These are phyloP conservation scores for Phytomonas sp. DNA, from an alignment of 208 protist genomes.

Conservation along the genomic window DNA sequence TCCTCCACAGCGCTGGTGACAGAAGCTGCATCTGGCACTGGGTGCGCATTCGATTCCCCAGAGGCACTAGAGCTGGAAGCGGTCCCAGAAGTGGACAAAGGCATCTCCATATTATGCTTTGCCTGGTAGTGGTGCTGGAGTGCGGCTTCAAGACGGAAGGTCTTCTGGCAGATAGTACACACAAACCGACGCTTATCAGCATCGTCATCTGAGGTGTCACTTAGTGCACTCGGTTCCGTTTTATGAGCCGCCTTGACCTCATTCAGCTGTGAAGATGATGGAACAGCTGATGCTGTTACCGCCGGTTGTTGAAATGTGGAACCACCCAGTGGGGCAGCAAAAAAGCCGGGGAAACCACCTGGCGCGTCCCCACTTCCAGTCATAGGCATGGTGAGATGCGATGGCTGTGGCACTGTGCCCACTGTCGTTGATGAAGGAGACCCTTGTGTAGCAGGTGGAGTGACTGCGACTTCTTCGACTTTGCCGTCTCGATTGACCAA, in stretches of 20 bases:
- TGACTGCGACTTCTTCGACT: conserved; percentile 28
- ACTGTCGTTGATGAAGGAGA: conserved; percentile 7
- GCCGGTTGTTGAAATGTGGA: neutral
- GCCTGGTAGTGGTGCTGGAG: conserved; percentile 85
- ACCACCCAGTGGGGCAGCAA: neutral
- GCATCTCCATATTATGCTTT: conserved; percentile 86
- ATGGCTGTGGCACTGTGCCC: conserved; percentile 1
- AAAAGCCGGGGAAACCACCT: neutral
- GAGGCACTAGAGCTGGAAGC: neutral
- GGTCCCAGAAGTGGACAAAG: conserved; percentile 10
- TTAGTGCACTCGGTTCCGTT: neutral
- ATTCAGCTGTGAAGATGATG: conserved; percentile 4
- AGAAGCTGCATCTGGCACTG: neutral
- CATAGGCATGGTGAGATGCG: conserved; percentile 5
- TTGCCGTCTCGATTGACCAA: conserved; percentile 47
- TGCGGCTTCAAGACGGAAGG: conserved; percentile 81
- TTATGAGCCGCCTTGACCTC: neutral
- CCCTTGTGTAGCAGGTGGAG: conserved; percentile 15
- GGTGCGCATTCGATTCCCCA: neutral
- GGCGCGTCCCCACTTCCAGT: neutral
- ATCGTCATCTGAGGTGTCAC: conserved; percentile 18
- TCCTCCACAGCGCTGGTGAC: neutral
- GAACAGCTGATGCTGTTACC: neutral
- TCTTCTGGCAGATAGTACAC: conserved; percentile 85
- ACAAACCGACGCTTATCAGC: conserved; percentile 52